A percentile compares a stretch with the other conserved stretches of the same genome.
These are phyloP conservation scores for Grosmannia clavigera DNA, from an alignment of 2,329 filamentous ascomycete genomes.

Conservation along the genomic window DNA sequence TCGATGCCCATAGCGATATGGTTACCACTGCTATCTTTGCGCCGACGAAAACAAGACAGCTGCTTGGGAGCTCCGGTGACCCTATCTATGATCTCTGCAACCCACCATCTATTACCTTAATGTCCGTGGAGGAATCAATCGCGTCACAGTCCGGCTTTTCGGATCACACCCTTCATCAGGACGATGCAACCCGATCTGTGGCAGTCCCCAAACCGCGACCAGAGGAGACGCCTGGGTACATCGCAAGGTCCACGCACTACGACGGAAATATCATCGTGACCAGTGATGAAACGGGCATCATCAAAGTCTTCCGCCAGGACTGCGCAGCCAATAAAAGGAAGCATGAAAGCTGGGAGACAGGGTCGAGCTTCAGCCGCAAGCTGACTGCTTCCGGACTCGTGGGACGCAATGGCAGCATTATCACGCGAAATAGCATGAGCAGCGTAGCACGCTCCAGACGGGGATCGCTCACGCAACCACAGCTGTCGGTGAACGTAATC, in stretches of 20 bases:
- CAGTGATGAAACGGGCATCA: conserved; percentile 73
- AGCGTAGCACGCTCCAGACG: conserved; percentile 36
- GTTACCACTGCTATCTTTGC: conserved; percentile 85
- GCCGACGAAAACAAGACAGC: conserved; percentile 61
- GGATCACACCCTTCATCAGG: conserved; percentile 8
- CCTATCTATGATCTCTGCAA: conserved; percentile 96
- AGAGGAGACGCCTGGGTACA: conserved; percentile 63
- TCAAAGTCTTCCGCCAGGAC: conserved; percentile 93
- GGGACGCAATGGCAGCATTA: conserved; percentile 42
- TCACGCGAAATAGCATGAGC: conserved; percentile 38
- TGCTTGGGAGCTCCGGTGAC: conserved; percentile 72
- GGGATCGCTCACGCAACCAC: conserved; percentile 36
- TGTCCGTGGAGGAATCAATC: conserved; percentile 55
- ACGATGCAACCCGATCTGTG: conserved; percentile 1
- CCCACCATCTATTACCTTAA: conserved; percentile 73
- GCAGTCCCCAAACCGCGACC: conserved; percentile 24
- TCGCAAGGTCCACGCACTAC: conserved; percentile 61
- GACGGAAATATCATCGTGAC: conserved; percentile 88
- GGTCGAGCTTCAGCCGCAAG: conserved; percentile 62
- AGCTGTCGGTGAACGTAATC: conserved; percentile 1
- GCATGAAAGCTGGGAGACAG: conserved; percentile 65
- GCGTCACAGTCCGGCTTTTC: conserved; percentile 17
- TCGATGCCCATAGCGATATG: conserved; percentile 79
- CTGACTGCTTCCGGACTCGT: conserved; percentile 46
- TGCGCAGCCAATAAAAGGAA: conserved; percentile 73